These are phyloP conservation scores for Colletotrichum spaethianum DNA, from an alignment of 2,329 filamentous ascomycete genomes.

Conservation along the genomic window DNA sequence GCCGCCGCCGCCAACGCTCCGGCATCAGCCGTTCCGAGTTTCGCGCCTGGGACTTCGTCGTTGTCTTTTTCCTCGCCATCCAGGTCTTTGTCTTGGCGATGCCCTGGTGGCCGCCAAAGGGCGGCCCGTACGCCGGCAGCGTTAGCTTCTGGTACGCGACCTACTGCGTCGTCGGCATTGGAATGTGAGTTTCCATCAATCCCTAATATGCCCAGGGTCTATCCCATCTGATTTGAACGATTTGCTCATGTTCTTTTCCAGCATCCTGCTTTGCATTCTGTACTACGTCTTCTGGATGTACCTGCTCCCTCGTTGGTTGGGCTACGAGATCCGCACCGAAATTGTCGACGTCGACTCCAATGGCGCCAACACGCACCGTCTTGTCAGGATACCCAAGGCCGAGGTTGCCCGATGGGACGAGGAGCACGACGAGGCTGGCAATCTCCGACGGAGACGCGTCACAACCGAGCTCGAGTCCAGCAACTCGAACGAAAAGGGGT, in stretches of 20 bases:
- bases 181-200: slow-evolving; percentile 64
- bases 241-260: slow-evolving; percentile 44
- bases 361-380: slow-evolving; percentile 58
- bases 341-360: slow-evolving; percentile 62
- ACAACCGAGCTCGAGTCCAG: slow-evolving; percentile 23
- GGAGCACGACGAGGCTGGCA: slow-evolving; percentile 66
- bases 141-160: slow-evolving; percentile 83
- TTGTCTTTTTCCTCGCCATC: slow-evolving; percentile 72
- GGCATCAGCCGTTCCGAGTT: slow-evolving; percentile 66
- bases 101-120: slow-evolving; percentile 79
- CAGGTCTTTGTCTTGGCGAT: slow-evolving; percentile 76
- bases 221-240: background rate
- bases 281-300: slow-evolving; percentile 75
- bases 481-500: slow-evolving; percentile 30
- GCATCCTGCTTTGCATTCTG: slow-evolving; percentile 65
- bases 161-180: slow-evolving; percentile 76
- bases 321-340: slow-evolving; percentile 70
- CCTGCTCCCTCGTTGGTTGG: slow-evolving; percentile 64
- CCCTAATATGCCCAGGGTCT: background rate
- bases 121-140: slow-evolving; percentile 71
- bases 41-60: slow-evolving; percentile 69
- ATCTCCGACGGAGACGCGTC: slow-evolving; percentile 43
- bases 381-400: slow-evolving; percentile 67
- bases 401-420: slow-evolving; percentile 71
- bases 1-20: slow-evolving; percentile 66